A percentile compares a stretch with the other conserved stretches of the same genome.
These are phyloP conservation scores for Neopestalotiopsis sp. DNA, from an alignment of 2,329 filamentous ascomycete genomes.

Conservation along the genomic window DNA sequence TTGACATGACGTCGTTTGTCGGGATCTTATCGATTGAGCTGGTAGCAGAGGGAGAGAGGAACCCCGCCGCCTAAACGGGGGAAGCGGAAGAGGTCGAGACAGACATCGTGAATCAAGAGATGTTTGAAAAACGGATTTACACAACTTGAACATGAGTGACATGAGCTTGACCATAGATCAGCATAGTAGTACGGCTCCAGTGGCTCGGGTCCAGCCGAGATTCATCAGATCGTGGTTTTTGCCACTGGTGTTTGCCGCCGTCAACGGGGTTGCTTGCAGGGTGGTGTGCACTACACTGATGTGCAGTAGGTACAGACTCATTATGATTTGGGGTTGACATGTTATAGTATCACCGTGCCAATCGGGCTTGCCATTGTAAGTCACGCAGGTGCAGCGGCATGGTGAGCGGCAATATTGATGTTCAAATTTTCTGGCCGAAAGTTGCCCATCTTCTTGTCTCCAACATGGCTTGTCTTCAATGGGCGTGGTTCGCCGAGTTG, in stretches of 20 bases:
- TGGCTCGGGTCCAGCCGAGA: slow-evolving; percentile 5
- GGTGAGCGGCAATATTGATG: not conserved
- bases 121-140: not conserved
- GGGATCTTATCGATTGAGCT: slow-evolving; percentile 3
- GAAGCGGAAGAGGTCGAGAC: not conserved
- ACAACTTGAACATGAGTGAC: not conserved
- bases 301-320: not conserved
- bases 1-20: not conserved
- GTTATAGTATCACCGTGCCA: not conserved
- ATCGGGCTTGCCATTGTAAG: not conserved
- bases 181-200: not conserved
- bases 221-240: not conserved
- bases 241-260: slow-evolving; percentile 4
- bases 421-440: not conserved
- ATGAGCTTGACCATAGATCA: slow-evolving; percentile 5
- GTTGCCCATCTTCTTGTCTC: not conserved
- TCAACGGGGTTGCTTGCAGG: not conserved
- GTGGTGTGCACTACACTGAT: not conserved
- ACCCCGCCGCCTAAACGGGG: not conserved
- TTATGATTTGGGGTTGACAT: not conserved
- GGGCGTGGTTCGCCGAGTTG: not conserved
- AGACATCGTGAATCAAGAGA: not conserved
- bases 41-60: not conserved
- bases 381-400: not conserved
- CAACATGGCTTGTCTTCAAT: not conserved